Evolutionary conservation across 345 rosid species (phyloP).

Genomic region (Firmiana major): DNA sequence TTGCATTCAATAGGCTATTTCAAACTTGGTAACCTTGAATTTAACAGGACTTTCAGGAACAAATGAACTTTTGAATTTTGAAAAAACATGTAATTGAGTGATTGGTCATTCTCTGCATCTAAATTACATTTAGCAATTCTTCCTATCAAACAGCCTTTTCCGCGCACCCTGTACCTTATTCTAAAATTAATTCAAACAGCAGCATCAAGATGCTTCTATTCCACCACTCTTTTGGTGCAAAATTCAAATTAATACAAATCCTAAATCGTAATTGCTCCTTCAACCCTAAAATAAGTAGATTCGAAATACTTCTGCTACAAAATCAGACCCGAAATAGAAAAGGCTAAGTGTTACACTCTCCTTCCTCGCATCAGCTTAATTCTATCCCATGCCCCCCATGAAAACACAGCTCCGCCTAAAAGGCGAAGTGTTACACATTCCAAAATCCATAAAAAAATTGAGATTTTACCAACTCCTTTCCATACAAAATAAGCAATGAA

Average conservation of each 20-base stretch:
- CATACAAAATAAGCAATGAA: neutral
- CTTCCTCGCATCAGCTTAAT: neutral
- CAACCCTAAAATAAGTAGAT: neutral
- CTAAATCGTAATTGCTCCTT: neutral
- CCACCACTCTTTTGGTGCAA: neutral
- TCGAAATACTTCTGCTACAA: neutral
- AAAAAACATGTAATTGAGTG: neutral
- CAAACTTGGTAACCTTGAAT: neutral
- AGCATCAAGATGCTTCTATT: slow-evolving; percentile 1
- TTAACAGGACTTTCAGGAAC: neutral
- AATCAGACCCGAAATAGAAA: neutral
- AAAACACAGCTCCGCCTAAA: neutral
- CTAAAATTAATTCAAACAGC: neutral
- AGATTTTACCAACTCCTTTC: neutral
- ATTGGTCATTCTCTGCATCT: neutral
- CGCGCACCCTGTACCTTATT: neutral
- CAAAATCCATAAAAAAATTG: neutral
- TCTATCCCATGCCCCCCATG: neutral
- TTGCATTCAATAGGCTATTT: neutral
- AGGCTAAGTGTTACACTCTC: neutral
- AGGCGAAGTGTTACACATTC: neutral
- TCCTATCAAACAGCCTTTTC: neutral
- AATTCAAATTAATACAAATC: neutral
- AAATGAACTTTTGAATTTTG: neutral
- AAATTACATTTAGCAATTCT: neutral